Conservation (phyloP, 163 green algal genomes). For the Trebouxiophyceae sp. region DNA sequence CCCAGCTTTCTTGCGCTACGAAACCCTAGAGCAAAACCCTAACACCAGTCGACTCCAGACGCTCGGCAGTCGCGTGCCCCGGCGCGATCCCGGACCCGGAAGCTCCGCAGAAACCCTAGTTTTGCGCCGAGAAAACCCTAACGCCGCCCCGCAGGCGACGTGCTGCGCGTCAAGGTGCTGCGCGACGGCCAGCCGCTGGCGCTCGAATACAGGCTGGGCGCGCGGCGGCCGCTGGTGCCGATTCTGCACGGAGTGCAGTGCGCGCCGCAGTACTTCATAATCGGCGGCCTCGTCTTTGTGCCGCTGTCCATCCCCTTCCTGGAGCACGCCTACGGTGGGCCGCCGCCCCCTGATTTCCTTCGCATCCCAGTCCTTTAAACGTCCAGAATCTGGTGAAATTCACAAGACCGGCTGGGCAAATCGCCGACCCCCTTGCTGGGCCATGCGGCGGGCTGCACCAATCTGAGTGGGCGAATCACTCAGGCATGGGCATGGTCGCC, state of each 20-base stretch:
- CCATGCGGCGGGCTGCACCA: too few relatives aligned
- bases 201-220: conserved; percentile 30
- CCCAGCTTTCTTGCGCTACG: too few relatives aligned
- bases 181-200: conserved; percentile 32
- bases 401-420: too few relatives aligned
- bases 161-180: conserved; percentile 43
- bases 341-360: not conserved
- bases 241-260: conserved; percentile 64
- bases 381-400: not conserved
- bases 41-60: too few relatives aligned
- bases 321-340: conserved; percentile 41
- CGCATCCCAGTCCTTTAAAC: not conserved
- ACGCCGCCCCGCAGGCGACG: conserved; percentile 8
- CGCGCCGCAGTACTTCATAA: conserved; percentile 76
- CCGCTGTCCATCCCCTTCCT: conserved; percentile 69
- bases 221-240: conserved; percentile 64
- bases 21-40: too few relatives aligned
- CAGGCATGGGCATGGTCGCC: too few relatives aligned
- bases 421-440: too few relatives aligned
- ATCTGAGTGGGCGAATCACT: too few relatives aligned
- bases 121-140: not conserved
- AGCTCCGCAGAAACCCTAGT: not conserved
- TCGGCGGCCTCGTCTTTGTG: conserved; percentile 88
- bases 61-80: too few relatives aligned
- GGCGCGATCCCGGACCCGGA: too few relatives aligned